Evolutionary conservation across 179 eudicot genomes (phyloP).

Genomic region (Spergularia azorica): DNA sequence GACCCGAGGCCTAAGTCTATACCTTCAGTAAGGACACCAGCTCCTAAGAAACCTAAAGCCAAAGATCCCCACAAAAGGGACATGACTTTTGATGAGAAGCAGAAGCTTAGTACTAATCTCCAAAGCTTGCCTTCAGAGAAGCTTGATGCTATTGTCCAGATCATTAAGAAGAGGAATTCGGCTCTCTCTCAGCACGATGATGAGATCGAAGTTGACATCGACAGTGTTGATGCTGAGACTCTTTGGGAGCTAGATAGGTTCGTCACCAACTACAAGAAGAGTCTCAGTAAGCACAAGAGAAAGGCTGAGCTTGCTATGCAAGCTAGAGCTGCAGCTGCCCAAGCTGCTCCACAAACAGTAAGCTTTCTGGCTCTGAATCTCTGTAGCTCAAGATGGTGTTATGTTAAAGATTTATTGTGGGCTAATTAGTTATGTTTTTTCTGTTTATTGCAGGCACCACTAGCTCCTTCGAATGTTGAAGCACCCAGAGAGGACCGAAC

Average conservation of each 20-base stretch:
- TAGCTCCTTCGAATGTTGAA: constrained; percentile 34
- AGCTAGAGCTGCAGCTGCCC: constrained; percentile 32
- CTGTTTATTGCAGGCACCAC: constrained; percentile 43
- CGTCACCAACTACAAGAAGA: constrained; percentile 49
- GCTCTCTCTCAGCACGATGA: constrained; percentile 48
- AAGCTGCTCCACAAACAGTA: constrained; percentile 28
- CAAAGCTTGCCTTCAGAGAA: constrained; percentile 53
- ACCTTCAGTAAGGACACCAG: constrained; percentile 30
- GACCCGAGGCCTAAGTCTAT: constrained; percentile 27
- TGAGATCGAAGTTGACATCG: constrained; percentile 56
- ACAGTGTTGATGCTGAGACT: constrained; percentile 51
- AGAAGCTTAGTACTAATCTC: constrained; percentile 47
- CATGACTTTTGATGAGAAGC: constrained; percentile 48
- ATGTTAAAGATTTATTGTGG: not conserved
- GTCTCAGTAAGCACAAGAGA: constrained; percentile 44
- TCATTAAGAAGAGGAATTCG: constrained; percentile 46
- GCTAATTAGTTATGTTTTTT: not conserved
- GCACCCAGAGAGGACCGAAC: constrained; percentile 38
- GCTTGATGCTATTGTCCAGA: constrained; percentile 46
- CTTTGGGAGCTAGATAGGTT: constrained; percentile 60
- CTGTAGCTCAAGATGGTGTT: constrained; percentile 15
- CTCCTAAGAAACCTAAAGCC: constrained; percentile 50
- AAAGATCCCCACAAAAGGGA: constrained; percentile 49
- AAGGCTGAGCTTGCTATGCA: constrained; percentile 32
- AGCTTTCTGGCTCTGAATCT: constrained; percentile 20